These are phyloP conservation scores for Ephemerocybe angulata DNA, from an alignment of 768 basidiomycete species.

Conservation along the genomic window DNA sequence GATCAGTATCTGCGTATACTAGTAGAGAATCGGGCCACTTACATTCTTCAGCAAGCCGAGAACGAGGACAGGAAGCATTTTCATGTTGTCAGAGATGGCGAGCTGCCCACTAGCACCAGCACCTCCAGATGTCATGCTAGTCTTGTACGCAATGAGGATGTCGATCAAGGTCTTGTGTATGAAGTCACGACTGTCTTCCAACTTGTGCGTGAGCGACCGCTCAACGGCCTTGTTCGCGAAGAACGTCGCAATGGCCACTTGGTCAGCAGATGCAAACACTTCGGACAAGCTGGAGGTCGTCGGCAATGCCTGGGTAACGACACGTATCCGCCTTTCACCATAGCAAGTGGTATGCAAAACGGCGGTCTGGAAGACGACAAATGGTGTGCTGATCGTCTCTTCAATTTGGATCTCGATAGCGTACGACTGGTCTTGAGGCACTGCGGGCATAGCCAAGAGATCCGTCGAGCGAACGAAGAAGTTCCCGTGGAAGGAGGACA, in stretches of 20 bases:
- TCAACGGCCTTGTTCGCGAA: slow-evolving; percentile 93
- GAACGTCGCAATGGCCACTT: slow-evolving; percentile 79
- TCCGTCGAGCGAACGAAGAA: slow-evolving; percentile 98
- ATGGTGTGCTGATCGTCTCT: slow-evolving; percentile 85
- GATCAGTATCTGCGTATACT: neutral
- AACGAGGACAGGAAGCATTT: slow-evolving; percentile 86
- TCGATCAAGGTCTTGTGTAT: slow-evolving; percentile 81
- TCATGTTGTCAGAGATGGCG: slow-evolving; percentile 89
- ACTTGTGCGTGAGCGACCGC: slow-evolving; percentile 74
- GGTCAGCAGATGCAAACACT: slow-evolving; percentile 86
- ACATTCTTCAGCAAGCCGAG: slow-evolving; percentile 95
- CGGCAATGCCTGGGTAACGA: slow-evolving; percentile 83
- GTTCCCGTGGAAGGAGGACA: slow-evolving; percentile 98
- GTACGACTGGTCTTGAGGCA: slow-evolving; percentile 95
- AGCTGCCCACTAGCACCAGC: slow-evolving; percentile 93
- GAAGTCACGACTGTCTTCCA: slow-evolving; percentile 89
- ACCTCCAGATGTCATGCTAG: slow-evolving; percentile 92
- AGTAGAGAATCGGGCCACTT: slow-evolving; percentile 19
- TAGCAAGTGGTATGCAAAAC: slow-evolving; percentile 93
- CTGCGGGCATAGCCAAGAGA: slow-evolving; percentile 90
- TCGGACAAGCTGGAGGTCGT: slow-evolving; percentile 87
- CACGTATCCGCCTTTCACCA: slow-evolving; percentile 88
- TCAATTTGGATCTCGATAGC: slow-evolving; percentile 95
- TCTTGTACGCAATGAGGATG: slow-evolving; percentile 85
- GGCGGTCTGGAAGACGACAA: slow-evolving; percentile 93